Evolutionary conservation across 2,329 filamentous ascomycete species (phyloP).

Genomic region (Neurospora sp.): DNA sequence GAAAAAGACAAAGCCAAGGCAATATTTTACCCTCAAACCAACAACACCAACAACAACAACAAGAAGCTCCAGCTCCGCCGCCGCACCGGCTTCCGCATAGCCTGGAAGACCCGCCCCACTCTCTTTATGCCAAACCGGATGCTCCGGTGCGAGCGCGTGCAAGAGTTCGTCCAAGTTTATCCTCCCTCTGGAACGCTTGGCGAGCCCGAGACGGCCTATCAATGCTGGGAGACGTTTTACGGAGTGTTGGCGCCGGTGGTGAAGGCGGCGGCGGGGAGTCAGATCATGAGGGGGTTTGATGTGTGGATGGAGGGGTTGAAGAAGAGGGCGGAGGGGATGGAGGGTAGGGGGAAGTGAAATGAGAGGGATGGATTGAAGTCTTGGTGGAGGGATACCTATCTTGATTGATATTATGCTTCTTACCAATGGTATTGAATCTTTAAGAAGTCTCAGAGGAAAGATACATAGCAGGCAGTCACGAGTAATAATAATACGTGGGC

Average conservation of each 20-base stretch:
- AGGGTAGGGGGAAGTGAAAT: not conserved
- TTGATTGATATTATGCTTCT: not conserved
- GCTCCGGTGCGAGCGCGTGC: constrained; percentile 29
- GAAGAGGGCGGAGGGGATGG: constrained; percentile 18
- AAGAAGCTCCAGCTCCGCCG: not conserved
- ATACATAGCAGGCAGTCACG: too few species aligned
- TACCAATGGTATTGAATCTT: not conserved
- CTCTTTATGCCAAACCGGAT: constrained; percentile 20
- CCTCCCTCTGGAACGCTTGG: constrained; percentile 8
- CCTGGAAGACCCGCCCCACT: constrained; percentile 26
- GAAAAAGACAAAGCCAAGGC: not conserved
- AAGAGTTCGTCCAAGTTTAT: constrained; percentile 29
- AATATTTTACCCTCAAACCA: not conserved
- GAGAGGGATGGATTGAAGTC: not conserved
- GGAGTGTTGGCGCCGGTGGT: constrained; percentile 27
- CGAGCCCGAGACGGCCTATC: constrained; percentile 30
- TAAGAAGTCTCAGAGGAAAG: not conserved
- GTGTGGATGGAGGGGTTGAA: constrained; percentile 31
- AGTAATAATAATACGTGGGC: not conserved
- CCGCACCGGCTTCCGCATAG: constrained; percentile 26
- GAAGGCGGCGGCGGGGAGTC: constrained; percentile 21
- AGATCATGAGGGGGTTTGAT: constrained; percentile 26
- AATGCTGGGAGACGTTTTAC: constrained; percentile 36
- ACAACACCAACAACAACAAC: not conserved
- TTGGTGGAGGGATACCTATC: not conserved